Base-by-base conservation (phyloP, 352 stramenopile species). In the Phytophthora rubi region DNA sequence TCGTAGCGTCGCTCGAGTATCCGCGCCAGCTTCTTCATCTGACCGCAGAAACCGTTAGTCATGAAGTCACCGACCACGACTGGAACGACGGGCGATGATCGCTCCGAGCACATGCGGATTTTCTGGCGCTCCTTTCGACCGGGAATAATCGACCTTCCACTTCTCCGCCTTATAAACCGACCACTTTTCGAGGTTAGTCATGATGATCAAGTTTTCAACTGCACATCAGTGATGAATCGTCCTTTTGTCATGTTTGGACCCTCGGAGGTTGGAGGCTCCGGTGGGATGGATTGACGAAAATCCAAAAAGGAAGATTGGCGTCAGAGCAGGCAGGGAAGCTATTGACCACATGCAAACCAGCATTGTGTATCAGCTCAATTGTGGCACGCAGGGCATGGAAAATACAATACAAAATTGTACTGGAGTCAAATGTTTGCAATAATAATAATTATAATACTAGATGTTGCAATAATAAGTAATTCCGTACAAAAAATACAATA, bases 141-240 rank as follows among this genome's bases (percentile, higher is more conserved):
- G 53, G 12, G 8, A 32, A 6, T 16, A 16, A 51, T 73, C 60
- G 12, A 70, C 35, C 6, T 60, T 44, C 44, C 32, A 10, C 53
- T 56, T 55, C 35, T 73, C 61, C 8, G 59, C 15, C 21, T 35
- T 47, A 51, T 57, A 73, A 18, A 37, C 48, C 45, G 18, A 26
- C 33, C 58, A 61, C 30, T 37, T 63, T 26, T 68, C 44, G 6
- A 76, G 53, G 62, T 72, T 61, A 32, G 53, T 51, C 53, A 64
- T 53, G 44, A 76, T 69, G 26, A 69, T 42, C 51, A 15, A 68
- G 57, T 65, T 56, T 62, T 16, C 4, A 77, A 66, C 10, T 72
- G 60, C 28, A 18, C 15, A 15, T 72, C 30, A 77, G 66, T 15
- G 53, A 75, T 74, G 39, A 78, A 78, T 47, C 71, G 48, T 2